These are phyloP conservation scores for Clarkia xantiana DNA, from an alignment of 345 rosid species.

Conservation along the genomic window DNA sequence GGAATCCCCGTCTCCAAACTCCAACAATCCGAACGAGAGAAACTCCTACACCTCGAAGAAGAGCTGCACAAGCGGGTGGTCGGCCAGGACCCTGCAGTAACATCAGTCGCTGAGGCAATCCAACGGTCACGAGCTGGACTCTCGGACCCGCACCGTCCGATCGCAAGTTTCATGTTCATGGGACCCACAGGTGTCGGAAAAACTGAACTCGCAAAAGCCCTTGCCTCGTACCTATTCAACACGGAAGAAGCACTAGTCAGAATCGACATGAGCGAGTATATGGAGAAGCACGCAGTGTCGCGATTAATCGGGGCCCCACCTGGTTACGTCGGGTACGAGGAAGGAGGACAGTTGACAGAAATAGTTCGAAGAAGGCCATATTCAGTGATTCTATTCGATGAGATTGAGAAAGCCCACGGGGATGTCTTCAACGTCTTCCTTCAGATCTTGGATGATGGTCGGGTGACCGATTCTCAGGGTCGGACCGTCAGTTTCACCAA, in stretches of 20 bases:
- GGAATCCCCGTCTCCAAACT: conserved; percentile 96
- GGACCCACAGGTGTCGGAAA: conserved; percentile 99
- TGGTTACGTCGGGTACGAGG: conserved; percentile 97
- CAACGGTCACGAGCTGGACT: conserved; percentile 97
- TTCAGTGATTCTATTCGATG: conserved; percentile 91
- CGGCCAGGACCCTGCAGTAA: conserved; percentile 96
- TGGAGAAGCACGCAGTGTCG: conserved; percentile 98
- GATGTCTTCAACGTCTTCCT: conserved; percentile 96
- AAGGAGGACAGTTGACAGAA: conserved; percentile 95
- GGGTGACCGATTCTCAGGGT: conserved; percentile 96
- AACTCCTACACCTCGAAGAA: conserved; percentile 73
- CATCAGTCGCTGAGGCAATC: conserved; percentile 86
- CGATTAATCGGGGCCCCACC: conserved; percentile 99
- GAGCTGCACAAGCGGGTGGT: conserved; percentile 84
- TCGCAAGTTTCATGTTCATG: conserved; percentile 99
- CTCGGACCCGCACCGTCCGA: conserved; percentile 93
- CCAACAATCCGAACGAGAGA: conserved; percentile 89
- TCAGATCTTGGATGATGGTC: conserved; percentile 90
- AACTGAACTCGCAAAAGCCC: conserved; percentile 89
- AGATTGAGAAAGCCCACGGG: conserved; percentile 92
- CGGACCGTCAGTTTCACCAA: conserved; percentile 91
- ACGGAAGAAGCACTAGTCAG: conserved; percentile 93
- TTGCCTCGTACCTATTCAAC: conserved; percentile 85
- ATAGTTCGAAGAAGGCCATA: conserved; percentile 88
- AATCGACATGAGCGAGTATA: conserved; percentile 98